Evolutionary conservation across 257 asterid genomes (phyloP).

Genomic region (Gardenia jasminoides): DNA sequence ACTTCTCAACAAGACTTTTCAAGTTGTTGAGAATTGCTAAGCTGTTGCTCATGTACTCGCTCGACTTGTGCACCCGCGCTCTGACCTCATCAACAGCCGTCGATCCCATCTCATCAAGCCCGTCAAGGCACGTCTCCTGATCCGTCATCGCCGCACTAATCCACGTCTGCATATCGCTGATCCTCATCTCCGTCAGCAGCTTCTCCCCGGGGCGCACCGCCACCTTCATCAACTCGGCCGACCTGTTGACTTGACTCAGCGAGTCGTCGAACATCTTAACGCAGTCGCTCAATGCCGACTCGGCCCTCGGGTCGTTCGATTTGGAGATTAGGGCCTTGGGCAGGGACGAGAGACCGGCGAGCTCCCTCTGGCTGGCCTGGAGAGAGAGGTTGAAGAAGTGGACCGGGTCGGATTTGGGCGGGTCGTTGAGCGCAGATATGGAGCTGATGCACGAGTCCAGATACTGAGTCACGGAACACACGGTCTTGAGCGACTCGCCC

Average conservation of each 20-base stretch:
- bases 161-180: conserved; percentile 75
- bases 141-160: conserved; percentile 82
- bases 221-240: conserved; percentile 49
- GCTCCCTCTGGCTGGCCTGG: conserved; percentile 39
- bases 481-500: conserved; percentile 49
- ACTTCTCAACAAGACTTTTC: conserved; percentile 42
- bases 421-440: conserved; percentile 49
- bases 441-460: conserved; percentile 70
- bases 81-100: conserved; percentile 51
- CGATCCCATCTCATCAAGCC: conserved; percentile 67
- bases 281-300: conserved; percentile 68
- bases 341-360: conserved; percentile 37
- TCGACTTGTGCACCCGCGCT: conserved; percentile 62
- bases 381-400: conserved; percentile 71
- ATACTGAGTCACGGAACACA: conserved; percentile 77
- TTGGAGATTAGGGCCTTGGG: conserved; percentile 32
- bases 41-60: conserved; percentile 79
- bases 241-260: conserved; percentile 55
- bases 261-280: conserved; percentile 60
- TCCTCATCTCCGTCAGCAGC: conserved; percentile 56
- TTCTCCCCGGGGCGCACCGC: conserved; percentile 35
- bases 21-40: conserved; percentile 78
- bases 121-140: conserved; percentile 78
- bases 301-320: conserved; percentile 28
- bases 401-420: conserved; percentile 53